Evolutionary conservation across 768 basidiomycete genomes (phyloP).

Genomic region (Naganishia friedmannii): DNA sequence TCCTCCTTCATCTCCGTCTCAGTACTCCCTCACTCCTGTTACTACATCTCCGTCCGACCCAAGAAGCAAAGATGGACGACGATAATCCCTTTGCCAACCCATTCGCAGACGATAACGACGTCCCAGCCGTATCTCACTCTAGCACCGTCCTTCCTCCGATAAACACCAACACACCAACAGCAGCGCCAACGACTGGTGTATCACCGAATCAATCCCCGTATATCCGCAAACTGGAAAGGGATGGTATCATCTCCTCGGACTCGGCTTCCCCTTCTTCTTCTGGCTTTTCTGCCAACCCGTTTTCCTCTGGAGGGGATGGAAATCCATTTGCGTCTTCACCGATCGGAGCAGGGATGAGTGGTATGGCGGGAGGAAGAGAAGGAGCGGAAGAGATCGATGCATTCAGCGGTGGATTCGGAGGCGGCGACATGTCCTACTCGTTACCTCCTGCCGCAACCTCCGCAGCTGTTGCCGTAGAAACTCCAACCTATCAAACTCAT

Average conservation of each 20-base stretch:
- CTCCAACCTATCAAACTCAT: not conserved
- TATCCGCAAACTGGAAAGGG: slow-evolving; percentile 18
- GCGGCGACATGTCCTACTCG: too few relatives aligned
- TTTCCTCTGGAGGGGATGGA: not conserved
- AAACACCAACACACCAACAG: not conserved
- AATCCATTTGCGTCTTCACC: not conserved
- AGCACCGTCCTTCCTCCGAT: not conserved
- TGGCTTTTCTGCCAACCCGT: too few relatives aligned
- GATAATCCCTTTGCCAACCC: slow-evolving; percentile 32
- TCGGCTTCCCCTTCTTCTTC: not conserved
- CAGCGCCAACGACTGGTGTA: not conserved
- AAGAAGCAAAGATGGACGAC: slow-evolving; percentile 20
- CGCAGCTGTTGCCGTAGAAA: too few relatives aligned
- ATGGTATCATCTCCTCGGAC: slow-evolving; percentile 7
- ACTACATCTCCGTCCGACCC: not conserved
- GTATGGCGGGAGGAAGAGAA: too few relatives aligned
- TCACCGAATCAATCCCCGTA: slow-evolving; percentile 4
- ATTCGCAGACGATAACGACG: slow-evolving; percentile 27
- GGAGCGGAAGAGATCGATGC: not conserved
- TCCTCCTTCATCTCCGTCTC: not conserved
- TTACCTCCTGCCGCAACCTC: too few relatives aligned
- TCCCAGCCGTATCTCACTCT: not conserved
- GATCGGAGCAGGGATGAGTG: too few relatives aligned
- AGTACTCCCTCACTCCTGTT: not conserved
- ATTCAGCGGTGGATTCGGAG: slow-evolving; percentile 14